These are phyloP conservation scores for Coprinopsis cinerea DNA, from an alignment of 768 basidiomycete genomes.

Conservation along the genomic window DNA sequence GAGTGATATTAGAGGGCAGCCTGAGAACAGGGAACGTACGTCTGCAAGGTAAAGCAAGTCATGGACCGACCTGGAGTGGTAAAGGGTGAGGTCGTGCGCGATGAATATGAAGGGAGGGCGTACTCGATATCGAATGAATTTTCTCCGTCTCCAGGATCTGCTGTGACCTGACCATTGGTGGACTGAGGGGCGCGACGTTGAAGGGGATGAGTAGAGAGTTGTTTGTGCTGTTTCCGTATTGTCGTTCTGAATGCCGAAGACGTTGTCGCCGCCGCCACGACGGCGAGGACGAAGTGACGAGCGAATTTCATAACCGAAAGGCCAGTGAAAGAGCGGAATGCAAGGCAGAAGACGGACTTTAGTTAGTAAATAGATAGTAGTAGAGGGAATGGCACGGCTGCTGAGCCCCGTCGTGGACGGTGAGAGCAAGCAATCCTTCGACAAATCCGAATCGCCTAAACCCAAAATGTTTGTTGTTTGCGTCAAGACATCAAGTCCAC, in stretches of 20 bases:
- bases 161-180: slow-evolving; percentile 27
- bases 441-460: not conserved
- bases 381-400: too few relatives aligned
- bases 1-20: slow-evolving; percentile 7
- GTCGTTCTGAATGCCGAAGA: slow-evolving; percentile 35
- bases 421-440: not conserved
- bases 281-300: slow-evolving; percentile 31
- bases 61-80: slow-evolving; percentile 49
- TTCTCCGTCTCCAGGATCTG: slow-evolving; percentile 24
- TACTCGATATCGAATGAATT: slow-evolving; percentile 43
- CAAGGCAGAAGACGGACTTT: slow-evolving; percentile 17
- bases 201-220: slow-evolving; percentile 22
- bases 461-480: not conserved
- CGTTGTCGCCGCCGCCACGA: slow-evolving; percentile 26
- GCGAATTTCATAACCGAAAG: slow-evolving; percentile 35
- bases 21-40: slow-evolving; percentile 35
- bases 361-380: too few relatives aligned
- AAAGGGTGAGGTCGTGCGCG: slow-evolving; percentile 11
- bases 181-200: slow-evolving; percentile 31
- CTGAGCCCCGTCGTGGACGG: too few relatives aligned
- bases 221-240: slow-evolving; percentile 43
- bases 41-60: slow-evolving; percentile 79
- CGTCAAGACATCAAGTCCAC: not conserved
- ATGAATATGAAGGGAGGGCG: slow-evolving; percentile 13
- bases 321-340: slow-evolving; percentile 19